Evolutionary conservation across 2,329 filamentous ascomycete species (phyloP).

Genomic region (Saccharata proteae): DNA sequence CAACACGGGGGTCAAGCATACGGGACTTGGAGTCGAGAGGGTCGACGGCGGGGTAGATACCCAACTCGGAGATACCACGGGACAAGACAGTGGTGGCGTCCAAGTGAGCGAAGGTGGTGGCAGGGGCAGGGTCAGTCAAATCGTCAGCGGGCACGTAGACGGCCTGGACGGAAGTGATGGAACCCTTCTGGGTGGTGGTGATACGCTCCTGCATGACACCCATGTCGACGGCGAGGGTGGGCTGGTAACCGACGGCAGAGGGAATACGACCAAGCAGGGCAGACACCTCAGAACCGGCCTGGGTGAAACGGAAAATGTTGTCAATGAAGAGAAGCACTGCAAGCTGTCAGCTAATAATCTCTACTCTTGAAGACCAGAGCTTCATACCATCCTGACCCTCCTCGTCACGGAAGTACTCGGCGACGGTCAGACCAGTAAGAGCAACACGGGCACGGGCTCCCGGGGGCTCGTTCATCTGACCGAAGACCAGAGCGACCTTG

Average conservation of each 20-base stretch:
- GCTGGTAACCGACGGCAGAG: conserved; percentile 99
- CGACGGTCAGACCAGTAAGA: conserved; percentile 71
- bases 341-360: conserved; percentile 15
- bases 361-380: background rate
- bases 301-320: conserved; percentile 99
- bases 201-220: conserved; percentile 99
- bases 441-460: conserved; percentile 99
- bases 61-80: conserved; percentile 99
- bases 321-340: conserved; percentile 96
- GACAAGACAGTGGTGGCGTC: conserved; percentile 99
- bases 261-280: conserved; percentile 98
- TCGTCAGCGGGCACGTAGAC: conserved; percentile 99
- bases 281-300: conserved; percentile 99
- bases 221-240: conserved; percentile 97
- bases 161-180: conserved; percentile 99
- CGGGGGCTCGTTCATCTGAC: conserved; percentile 99
- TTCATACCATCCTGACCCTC: conserved; percentile 75
- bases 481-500: conserved; percentile 98
- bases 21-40: conserved; percentile 98
- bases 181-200: conserved; percentile 98
- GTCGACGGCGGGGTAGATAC: conserved; percentile 99
- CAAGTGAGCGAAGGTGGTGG: conserved; percentile 99
- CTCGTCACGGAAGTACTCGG: conserved; percentile 72
- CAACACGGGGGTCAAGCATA: conserved; percentile 98
- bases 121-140: conserved; percentile 98